Evolutionary conservation across 805 yeast species (phyloP), one percentile per base, ranked within the genome.

Genomic region (Hanseniaspora osmophila): DNA sequence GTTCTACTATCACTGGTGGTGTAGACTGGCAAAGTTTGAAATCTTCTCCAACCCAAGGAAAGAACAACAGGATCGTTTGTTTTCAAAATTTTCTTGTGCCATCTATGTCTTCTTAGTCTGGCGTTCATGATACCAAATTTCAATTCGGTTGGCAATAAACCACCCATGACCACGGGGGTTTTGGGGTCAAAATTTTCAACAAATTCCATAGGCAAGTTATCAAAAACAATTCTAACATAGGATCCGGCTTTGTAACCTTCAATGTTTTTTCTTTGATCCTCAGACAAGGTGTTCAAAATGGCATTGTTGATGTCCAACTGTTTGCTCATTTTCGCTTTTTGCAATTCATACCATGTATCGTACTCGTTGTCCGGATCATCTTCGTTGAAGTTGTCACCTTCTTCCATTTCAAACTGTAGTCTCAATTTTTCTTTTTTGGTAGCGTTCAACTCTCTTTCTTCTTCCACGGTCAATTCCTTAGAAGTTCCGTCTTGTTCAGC

Each of bases 1-100:
- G 99, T 92, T 66, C 99, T 75, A 6, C 98, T 92, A 64, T 92
- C 99, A 6, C 95, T 78, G 0, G 98, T 92, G 3, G 98, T 88
- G 62, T 88, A 92, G 22, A 92, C 74, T 9, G 99, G 99, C 46
- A 90, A 67, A 0, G 98, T 88, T 65, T 92, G 99, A 68, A 92
- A 94, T 63, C 99, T 74, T 68, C 99, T 78, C 99, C 98, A 92
- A 35, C 99, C 99, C 39, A 92, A 66, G 0, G 97, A 90, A 42
- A 92, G 62, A 45, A 92, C 86, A 52, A 94, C 70, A 1, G 99
- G 98, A 66, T 92, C 99, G 59, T 86, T 94, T 10, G 96, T 77
- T 64, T 92, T 92, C 55, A 92, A 70, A 48, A 94, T 85, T 72
- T 87, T 87, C 60, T 87, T 90, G 66, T 92, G 96, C 99, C 99